These are phyloP conservation scores for Phylloporus gajari DNA, from an alignment of 1,284 basidiomycete genomes.

Conservation along the genomic window DNA sequence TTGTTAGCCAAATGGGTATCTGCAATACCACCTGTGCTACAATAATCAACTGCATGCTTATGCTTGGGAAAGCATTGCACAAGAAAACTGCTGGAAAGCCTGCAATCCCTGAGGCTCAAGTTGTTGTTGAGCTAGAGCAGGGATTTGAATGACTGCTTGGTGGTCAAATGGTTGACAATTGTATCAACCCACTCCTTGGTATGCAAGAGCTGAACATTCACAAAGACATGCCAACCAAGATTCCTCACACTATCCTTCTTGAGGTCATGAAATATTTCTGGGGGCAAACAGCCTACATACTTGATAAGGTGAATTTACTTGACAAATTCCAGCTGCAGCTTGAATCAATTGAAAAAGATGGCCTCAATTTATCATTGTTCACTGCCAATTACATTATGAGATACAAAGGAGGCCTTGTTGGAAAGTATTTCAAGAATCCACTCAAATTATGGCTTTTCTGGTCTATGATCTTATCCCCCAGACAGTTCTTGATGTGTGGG, in stretches of 20 bases:
- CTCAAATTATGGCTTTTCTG: not conserved
- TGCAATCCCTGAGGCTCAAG: not conserved
- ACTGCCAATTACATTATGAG: not conserved
- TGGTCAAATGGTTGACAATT: not conserved
- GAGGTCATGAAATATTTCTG: constrained; percentile 3
- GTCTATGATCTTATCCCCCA: not conserved
- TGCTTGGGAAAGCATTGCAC: not conserved
- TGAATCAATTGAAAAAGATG: not conserved
- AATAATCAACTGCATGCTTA: not conserved
- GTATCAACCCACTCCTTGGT: not conserved
- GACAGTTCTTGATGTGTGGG: not conserved
- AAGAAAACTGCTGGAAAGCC: not conserved
- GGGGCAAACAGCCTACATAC: not conserved
- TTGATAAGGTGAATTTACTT: not conserved
- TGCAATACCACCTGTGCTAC: not conserved
- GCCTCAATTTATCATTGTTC: not conserved
- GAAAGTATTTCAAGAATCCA: constrained; percentile 1
- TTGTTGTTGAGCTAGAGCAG: not conserved
- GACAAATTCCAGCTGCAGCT: not conserved
- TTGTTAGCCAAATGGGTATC: constrained; percentile 3
- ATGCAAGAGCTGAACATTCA: not conserved
- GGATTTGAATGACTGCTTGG: not conserved
- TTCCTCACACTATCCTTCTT: not conserved
- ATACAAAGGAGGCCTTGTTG: not conserved
- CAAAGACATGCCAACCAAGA: not conserved